Conservation (phyloP, 2,329 filamentous ascomycete species). For the Coleophoma crateriformis region DNA sequence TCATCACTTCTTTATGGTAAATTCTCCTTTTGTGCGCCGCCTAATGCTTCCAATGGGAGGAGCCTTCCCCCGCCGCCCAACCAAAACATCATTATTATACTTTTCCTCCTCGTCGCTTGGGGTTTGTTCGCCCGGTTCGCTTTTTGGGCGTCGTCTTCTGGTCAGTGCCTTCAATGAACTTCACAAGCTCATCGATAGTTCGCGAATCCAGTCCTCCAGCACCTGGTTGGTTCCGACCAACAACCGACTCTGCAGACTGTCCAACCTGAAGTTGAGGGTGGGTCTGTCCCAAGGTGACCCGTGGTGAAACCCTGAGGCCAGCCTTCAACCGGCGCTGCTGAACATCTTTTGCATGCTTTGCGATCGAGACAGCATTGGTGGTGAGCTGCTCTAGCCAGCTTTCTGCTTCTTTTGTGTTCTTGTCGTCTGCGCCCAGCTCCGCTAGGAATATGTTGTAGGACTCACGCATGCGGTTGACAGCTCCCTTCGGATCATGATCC, state of each 20-base stretch:
- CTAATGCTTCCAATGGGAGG: conserved; percentile 6
- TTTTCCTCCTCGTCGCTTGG: conserved; percentile 43
- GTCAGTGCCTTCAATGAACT: conserved; percentile 82
- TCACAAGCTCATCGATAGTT: conserved; percentile 88
- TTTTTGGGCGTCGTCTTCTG: conserved; percentile 49
- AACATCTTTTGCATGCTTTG: conserved; percentile 86
- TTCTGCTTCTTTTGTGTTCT: conserved; percentile 97
- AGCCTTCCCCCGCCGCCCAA: conserved; percentile 7
- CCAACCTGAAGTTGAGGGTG: conserved; percentile 59
- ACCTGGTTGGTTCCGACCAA: conserved; percentile 24
- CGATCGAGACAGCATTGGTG: conserved; percentile 89
- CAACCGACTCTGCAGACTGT: conserved; percentile 43
- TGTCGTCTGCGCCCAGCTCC: conserved; percentile 82
- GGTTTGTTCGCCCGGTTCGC: conserved; percentile 45
- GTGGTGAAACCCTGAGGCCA: conserved; percentile 61
- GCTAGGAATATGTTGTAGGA: conserved; percentile 92
- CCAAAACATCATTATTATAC: conserved; percentile 2
- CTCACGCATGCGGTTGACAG: conserved; percentile 90
- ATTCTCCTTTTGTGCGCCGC: conserved; percentile 6
- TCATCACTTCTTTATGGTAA: no score
- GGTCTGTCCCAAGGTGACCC: conserved; percentile 47
- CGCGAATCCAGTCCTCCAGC: conserved; percentile 57
- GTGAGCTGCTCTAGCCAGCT: conserved; percentile 95
- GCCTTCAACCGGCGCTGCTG: conserved; percentile 69
- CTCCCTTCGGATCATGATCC: conserved; percentile 90